Evolutionary conservation across 73 alveolate genomes (phyloP), one percentile per base, ranked within the genome.

Genomic region (Paramecium tetraurelia): DNA sequence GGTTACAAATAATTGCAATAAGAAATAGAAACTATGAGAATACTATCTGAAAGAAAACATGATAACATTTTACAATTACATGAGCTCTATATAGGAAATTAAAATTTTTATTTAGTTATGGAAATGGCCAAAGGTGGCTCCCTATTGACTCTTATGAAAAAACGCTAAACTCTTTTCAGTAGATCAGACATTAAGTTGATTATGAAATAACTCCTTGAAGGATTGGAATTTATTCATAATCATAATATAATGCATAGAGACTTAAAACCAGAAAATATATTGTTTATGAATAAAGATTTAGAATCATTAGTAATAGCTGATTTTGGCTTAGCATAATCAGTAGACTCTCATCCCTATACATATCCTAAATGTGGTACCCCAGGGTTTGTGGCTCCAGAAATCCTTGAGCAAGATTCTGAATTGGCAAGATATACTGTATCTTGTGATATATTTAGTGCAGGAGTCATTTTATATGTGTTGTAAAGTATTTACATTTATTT

Each of bases 231-330:
- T 89, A 85, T 96, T 36, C 99, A 97, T 92, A 86, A 76, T 11
- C 92, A 92, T 85, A 86, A 80, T 50, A 88, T 97, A 2, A 96
- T 97, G 96, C 99, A 97, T 89, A 85, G 99, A 95, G 99, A 97
- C 89, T 80, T 97, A 58, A 97, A 95, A 77, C 97, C 99, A 16
- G 98, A 97, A 35, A 97, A 97, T 90, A 75, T 97, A 53, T 83
- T 96, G 59, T 59, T 97, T 53, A 50, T 93, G 44, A 76, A 75
- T 35, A 88, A 94, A n/a, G 98, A 98, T 16, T 86, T 58, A 18
- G 93, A 50, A 18, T 50, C 85, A 18, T 33, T 97, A 2, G 96
- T 95, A 90, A 93, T 96, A 40, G 95, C 97, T 58, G 99, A 96
- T 93, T 94, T 97, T 85, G 99, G 99, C 68, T 53, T 96, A 20